Base-by-base conservation (phyloP, 1,139 yeast genomes). In the Saccharomyces hybrid region DNA sequence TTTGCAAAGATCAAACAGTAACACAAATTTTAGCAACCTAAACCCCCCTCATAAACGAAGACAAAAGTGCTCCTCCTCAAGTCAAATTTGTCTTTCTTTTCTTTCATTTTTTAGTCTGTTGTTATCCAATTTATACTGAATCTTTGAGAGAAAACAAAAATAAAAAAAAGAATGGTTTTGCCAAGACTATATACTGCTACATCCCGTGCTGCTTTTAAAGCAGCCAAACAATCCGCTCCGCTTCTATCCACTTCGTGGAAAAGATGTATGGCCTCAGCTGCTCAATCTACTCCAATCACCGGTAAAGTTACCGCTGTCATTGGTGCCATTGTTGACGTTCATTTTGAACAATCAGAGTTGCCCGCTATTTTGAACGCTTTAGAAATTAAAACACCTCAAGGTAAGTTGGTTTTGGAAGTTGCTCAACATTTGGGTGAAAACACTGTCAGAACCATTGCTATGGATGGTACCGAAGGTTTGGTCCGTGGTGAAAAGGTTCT, bases 391-490 rank as follows among this genome's bases (percentile, higher is more conserved):
- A 76, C 79, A 70, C 78, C 78, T 70, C 83, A 84, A 59, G 76
- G 79, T 65, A 81, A 81, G 72, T 85, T 93, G 73, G 93, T 93
- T 64, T 85, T 93, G 71, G 99, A 93, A 81, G 99, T 93, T 70
- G 95, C 99, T 72, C 99, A 93, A 82, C 99, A 93, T 79, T 84
- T 93, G 79, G 99, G 99, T 83, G 99, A 93, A 82, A 90, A 90
- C 88, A 88, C 98, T 71, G 98, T 93, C 76, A 91, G 99, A 85
- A 88, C 99, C 74, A 93, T 93, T 88, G 98, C 99, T 75, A 93
- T 93, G 99, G 99, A 93, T 79, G 99, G 98, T 88, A 93, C 99
- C 70, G 98, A 93, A 78, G 99, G 99, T 89, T 86, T 93, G 73
- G 96, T 90, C 71, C 93, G 99, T 85, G 99, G 99, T 77, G 86